A percentile compares a stretch with the other conserved stretches of the same genome.
phyloP scores from a whole-genome alignment of 805 yeast genomes.

The Metschnikowia sp. region DNA sequence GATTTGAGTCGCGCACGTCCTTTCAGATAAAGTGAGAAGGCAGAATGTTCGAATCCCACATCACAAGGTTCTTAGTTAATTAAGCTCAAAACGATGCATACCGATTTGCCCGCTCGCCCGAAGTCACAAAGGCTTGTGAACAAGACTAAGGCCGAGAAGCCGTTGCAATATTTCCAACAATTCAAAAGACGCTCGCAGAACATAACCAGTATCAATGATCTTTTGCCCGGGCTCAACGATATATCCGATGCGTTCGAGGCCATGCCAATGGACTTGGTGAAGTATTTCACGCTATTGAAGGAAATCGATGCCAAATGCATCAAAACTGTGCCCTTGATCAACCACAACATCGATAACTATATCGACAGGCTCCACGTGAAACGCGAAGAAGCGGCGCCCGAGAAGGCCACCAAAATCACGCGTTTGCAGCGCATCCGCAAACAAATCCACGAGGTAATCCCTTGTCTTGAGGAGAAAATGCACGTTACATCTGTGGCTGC shows the following conservation, averaged over 20 bases:
- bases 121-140: conserved; percentile 31
- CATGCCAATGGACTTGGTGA: conserved; percentile 74
- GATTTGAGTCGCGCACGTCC: conserved; percentile 4
- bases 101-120: conserved; percentile 30
- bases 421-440: conserved; percentile 41
- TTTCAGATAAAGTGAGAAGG: neutral
- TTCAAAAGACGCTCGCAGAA: conserved; percentile 33
- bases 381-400: conserved; percentile 8
- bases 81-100: conserved; percentile 7
- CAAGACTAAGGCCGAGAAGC: conserved; percentile 21
- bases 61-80: neutral
- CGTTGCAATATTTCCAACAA: conserved; percentile 29
- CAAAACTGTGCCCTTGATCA: conserved; percentile 64
- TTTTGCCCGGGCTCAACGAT: conserved; percentile 83
- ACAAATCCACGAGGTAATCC: conserved; percentile 67
- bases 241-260: conserved; percentile 89
- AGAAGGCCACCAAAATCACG: conserved; percentile 21
- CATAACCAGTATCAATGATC: conserved; percentile 33
- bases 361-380: conserved; percentile 23
- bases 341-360: conserved; percentile 50
- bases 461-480: conserved; percentile 94
- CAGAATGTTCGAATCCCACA: too few species aligned
- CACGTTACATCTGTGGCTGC: conserved; percentile 92
- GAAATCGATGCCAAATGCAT: conserved; percentile 96
- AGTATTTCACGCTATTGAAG: conserved; percentile 81